Evolutionary conservation across 257 asterid genomes (phyloP).

Genomic region (Pogostemon cablin): DNA sequence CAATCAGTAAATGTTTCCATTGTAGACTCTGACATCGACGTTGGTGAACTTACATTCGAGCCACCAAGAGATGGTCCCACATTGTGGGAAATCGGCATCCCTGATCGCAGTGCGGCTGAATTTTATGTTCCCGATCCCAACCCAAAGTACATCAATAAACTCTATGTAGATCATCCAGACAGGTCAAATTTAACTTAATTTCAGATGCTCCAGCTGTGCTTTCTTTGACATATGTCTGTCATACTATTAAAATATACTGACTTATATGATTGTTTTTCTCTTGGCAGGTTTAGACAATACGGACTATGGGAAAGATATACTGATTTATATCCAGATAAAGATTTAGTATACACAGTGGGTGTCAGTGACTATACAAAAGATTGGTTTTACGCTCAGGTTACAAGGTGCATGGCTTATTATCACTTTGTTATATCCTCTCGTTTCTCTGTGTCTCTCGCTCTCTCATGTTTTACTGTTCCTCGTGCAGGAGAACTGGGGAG

Average conservation of each 20-base stretch:
- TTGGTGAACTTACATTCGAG: slow-evolving; percentile 54
- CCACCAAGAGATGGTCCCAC: slow-evolving; percentile 82
- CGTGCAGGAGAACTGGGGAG: slow-evolving; percentile 52
- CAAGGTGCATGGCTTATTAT: slow-evolving; percentile 50
- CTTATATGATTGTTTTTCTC: slow-evolving; percentile 8
- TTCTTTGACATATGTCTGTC: not conserved
- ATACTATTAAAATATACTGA: not conserved
- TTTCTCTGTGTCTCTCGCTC: no score
- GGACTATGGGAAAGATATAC: slow-evolving; percentile 86
- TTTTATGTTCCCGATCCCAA: slow-evolving; percentile 74
- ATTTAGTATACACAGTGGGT: slow-evolving; percentile 65
- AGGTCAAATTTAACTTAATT: slow-evolving; percentile 38
- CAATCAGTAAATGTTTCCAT: slow-evolving; percentile 15
- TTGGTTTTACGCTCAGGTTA: slow-evolving; percentile 86
- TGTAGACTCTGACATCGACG: slow-evolving; percentile 49
- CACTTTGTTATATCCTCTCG: not conserved
- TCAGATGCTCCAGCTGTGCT: slow-evolving; percentile 10
- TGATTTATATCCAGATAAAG: slow-evolving; percentile 67
- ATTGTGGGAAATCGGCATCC: slow-evolving; percentile 79
- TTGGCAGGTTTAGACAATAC: slow-evolving; percentile 80
- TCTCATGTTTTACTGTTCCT: not conserved
- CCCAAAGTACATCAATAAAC: slow-evolving; percentile 56
- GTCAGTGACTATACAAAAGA: slow-evolving; percentile 66
- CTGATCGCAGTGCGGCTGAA: slow-evolving; percentile 75
- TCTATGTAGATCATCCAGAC: slow-evolving; percentile 63